phyloP scores from a whole-genome alignment of 2,329 filamentous ascomycete species.

The Coniochaeta sp. region DNA sequence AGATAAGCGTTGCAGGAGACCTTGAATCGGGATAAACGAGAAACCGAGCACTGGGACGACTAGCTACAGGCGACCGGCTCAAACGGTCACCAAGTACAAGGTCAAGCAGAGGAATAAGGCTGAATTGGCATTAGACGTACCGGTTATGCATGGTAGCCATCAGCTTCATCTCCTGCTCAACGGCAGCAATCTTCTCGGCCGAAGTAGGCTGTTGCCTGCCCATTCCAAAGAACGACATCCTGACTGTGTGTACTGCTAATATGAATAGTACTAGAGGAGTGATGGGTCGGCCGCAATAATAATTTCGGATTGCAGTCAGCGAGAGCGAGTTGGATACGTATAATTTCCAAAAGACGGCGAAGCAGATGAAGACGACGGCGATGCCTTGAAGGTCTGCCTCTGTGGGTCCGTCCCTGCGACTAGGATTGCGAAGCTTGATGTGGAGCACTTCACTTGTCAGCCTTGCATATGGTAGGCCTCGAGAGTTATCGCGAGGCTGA shows the following conservation, averaged over 20 bases:
- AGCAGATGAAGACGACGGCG: not conserved
- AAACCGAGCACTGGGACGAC: no score
- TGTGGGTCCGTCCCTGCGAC: not conserved
- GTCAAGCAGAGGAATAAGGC: not conserved
- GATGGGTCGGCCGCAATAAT: not conserved
- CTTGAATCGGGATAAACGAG: not conserved
- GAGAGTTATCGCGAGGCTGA: not conserved
- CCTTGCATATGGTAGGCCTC: not conserved
- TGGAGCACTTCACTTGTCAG: not conserved
- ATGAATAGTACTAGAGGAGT: constrained; percentile 2
- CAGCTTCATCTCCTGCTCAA: constrained; percentile 96
- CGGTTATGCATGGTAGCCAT: constrained; percentile 97
- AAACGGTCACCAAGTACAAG: no score
- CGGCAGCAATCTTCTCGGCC: constrained; percentile 93
- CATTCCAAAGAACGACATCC: constrained; percentile 28
- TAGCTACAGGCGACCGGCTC: no score
- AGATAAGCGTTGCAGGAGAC: not conserved
- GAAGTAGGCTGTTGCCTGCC: constrained; percentile 76
- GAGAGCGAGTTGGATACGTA: not conserved
- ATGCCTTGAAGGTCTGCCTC: not conserved
- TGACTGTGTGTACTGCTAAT: constrained; percentile 5
- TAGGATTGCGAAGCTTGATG: not conserved
- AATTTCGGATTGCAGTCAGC: not conserved
- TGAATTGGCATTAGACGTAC: constrained; percentile 42
- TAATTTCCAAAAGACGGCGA: not conserved